Evolutionary conservation across 345 rosid species (phyloP), one percentile per base, ranked within the genome.

Genomic region (Euphorbia tirucalli): DNA sequence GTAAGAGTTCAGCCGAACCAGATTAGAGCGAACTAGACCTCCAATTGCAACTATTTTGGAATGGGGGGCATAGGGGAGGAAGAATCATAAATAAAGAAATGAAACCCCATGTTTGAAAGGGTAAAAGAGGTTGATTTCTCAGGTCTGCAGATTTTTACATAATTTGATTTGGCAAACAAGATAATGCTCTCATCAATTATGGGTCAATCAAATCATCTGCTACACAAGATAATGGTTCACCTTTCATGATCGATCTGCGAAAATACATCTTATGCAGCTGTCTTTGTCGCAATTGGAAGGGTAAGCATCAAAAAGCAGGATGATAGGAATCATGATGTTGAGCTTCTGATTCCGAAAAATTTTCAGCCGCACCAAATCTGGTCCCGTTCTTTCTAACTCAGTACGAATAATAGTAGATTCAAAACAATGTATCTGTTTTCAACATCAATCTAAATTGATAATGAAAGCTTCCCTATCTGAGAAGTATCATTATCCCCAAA

Each of bases 391-490:
- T 69, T 71, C 77, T 57, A 72, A 61, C 77, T 77, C 82, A 44
- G 70, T 59, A 50, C 65, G 71, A 71, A 71, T 63, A 41, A 74
- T 37, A 79, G 81, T 56, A 72, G 67, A 39, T 79, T 76, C 78
- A 68, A 46, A 25, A 56, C 77, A 70, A 67, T 75, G 74, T 24
- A 62, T 66, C 44, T 50, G 21, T 75, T 54, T 73, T 61, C 68
- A 60, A 71, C 71, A 72, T 37, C 72, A 68, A 68, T 73, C 73
- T 71, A 46, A 52, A 11, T 39, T 74, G 58, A 76, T 71, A 74
- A 74, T 57, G 61, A 69, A 52, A 71, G 62, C 59, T 69, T 71
- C 74, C 61, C 68, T 59, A 61, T 22, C 69, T 30, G 66, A 61
- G 62, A 58, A 67, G 65, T 35, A 50, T 61, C 65, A 54, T 61